These are phyloP conservation scores for Suillus lakei DNA, from an alignment of 768 basidiomycete genomes.

Conservation along the genomic window DNA sequence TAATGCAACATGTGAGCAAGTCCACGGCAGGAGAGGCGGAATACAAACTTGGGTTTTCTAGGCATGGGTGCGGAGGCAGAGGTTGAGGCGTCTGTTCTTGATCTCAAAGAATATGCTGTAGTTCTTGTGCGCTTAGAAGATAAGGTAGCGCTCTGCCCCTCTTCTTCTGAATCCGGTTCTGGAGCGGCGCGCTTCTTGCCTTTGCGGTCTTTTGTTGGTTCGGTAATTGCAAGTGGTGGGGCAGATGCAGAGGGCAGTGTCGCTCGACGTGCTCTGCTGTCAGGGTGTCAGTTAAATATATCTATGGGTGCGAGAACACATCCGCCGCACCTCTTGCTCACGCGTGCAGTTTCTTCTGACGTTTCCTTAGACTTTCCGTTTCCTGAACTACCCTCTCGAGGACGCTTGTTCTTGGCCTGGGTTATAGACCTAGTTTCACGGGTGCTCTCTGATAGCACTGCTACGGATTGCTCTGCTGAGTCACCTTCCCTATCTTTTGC, in stretches of 20 bases:
- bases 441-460: slow-evolving; percentile 46
- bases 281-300: slow-evolving; percentile 29
- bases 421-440: slow-evolving; percentile 44
- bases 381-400: slow-evolving; percentile 50
- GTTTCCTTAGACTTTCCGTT: slow-evolving; percentile 73
- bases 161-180: slow-evolving; percentile 71
- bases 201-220: slow-evolving; percentile 75
- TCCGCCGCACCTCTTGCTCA: slow-evolving; percentile 64
- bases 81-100: slow-evolving; percentile 48
- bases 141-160: slow-evolving; percentile 49
- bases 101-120: slow-evolving; percentile 70
- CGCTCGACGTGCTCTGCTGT: slow-evolving; percentile 62
- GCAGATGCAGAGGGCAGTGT: slow-evolving; percentile 46
- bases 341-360: slow-evolving; percentile 53
- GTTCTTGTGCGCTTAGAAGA: slow-evolving; percentile 66
- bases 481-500: slow-evolving; percentile 60
- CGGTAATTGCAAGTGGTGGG: slow-evolving; percentile 69
- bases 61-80: slow-evolving; percentile 64
- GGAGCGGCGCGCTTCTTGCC: slow-evolving; percentile 93
- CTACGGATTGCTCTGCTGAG: slow-evolving; percentile 45
- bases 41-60: slow-evolving; percentile 68
- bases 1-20: slow-evolving; percentile 16
- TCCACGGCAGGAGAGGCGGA: slow-evolving; percentile 11
- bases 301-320: slow-evolving; percentile 23
- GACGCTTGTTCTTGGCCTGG: slow-evolving; percentile 50